Base-by-base conservation (phyloP, 805 yeast species). In the Candida peoriensis region DNA sequence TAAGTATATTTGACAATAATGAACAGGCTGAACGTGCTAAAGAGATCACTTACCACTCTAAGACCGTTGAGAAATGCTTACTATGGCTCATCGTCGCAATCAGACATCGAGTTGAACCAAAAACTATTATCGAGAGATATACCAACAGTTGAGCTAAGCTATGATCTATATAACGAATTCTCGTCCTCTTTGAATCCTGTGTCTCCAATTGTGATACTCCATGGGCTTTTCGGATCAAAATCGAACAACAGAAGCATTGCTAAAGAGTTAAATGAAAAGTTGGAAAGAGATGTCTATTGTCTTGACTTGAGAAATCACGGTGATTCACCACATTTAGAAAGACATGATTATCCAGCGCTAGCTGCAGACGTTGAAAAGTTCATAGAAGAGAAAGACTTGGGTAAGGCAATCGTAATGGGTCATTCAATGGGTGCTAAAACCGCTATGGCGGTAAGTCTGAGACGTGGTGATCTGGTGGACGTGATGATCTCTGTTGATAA, bases 361-460 rank as follows among this genome's bases (percentile, higher is more conserved):
- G 81, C 96, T 1, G 79, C 84, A 0, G 98, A 90, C 55, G 87
- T 90, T n/a, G 87, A 79, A 45, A 48, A 60, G 14, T 90, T 88
- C 52, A 70, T 89, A 9, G 48, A 52, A 1, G 54, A 42, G 37
- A 63, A 56, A 5, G 49, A 41, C 3, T 40, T 57, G 15, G 53
- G 51, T 10, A 68, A 71, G 33, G 81, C 85, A 0, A 73, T 83
- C n/a, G 39, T 83, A 14, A 61, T 83, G 13, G 94, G 94, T 0
- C 93, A 83, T 54, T 81, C 90, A 0, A 81, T 85, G 93, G 98
- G 98, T 6, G 98, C 95, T 5, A 89, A 90, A 52, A 73, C 90
- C 0, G 96, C 81, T 6, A 89, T 90, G 97, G 88, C 93, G 0
- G 65, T 83, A 5, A 80, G 86, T 0, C 62, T 93, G 38, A 65